Base-by-base conservation (phyloP, 176 grass and related monocot genomes). In the Elaeis guineensis region DNA sequence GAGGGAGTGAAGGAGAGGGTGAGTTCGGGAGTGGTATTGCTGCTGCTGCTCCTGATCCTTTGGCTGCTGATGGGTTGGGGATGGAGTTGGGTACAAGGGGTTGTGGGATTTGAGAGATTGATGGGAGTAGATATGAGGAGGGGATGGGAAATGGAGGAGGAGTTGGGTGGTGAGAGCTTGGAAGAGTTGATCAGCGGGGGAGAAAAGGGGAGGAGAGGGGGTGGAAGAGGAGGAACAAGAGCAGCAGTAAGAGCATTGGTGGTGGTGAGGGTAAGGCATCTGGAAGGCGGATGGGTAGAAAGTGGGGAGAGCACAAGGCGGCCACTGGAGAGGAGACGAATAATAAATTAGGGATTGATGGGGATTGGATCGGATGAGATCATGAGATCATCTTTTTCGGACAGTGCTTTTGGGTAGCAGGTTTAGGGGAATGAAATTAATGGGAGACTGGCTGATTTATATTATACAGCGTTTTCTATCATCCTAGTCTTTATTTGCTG, bases 1-100 rank as follows among this genome's bases (percentile, higher is more conserved):
- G 52, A 98, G 93, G 63, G 93, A 89, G 62, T 76, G 66, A 44
- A 98, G 79, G 52, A 72, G 69, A 2, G 35, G 82, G 30, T 74
- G 65, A 8, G 72, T 17, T 5, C 73, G 59, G 21, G 32, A 35
- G 32, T 0, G 32, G 32, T 35, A 35, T 35, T 9, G 32, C 32
- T 9, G 6, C 30, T 8, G 7, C 32, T 35, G 29, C 5, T 30
- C 6, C 30, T 32, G 30, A 8, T 32, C 30, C 30, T 32, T 32
- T 1, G 30, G 30, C 30, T 32, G 30, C 5, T 32, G 30, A 32
- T 32, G 32, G 32, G 32, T 35, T 35, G 32, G 32, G 32, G 9
- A 9, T 35, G 58, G 55, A 16, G 74, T 49, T 44, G 49, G 32
- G 32, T 35, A 35, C 6, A 11, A 35, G 32, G 32, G 5, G 7